A percentile compares a stretch with the other conserved stretches of the same genome.
Conservation (phyloP, 306 rosid species). For the Lathyrus sativus region DNA sequence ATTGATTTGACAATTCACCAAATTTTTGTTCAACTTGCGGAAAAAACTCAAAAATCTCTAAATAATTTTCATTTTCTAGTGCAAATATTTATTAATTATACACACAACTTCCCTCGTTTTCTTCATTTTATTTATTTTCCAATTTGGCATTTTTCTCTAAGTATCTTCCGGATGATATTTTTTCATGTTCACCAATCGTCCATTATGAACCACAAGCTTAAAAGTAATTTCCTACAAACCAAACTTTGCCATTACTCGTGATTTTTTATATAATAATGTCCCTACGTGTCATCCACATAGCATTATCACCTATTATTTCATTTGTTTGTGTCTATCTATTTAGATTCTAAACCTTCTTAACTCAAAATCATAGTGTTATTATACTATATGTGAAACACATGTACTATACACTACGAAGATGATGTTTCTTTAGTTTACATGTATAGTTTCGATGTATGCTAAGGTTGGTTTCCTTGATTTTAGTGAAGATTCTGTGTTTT, state of each 20-base stretch:
- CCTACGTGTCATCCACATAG: conserved; percentile 19
- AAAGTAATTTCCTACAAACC: background rate
- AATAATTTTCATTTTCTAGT: too few relatives aligned
- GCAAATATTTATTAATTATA: too few relatives aligned
- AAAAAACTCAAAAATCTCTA: too few relatives aligned
- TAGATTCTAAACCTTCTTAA: conserved; percentile 28
- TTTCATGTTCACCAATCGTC: conserved; percentile 11
- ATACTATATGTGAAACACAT: background rate
- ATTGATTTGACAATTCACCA: too few relatives aligned
- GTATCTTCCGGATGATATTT: conserved; percentile 22
- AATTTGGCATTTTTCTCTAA: background rate
- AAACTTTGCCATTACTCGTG: conserved; percentile 4
- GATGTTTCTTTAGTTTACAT: background rate
- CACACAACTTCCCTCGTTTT: conserved; percentile 29
- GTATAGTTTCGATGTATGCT: background rate
- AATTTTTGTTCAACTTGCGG: too few relatives aligned
- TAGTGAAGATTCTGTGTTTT: background rate
- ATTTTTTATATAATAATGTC: conserved; percentile 24
- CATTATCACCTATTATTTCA: conserved; percentile 4
- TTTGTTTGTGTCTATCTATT: conserved; percentile 6
- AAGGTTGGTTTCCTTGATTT: conserved; percentile 1
- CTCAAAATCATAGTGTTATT: conserved; percentile 10
- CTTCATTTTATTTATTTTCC: conserved; percentile 14
- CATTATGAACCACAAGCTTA: conserved; percentile 49
- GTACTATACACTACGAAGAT: background rate